Conservation (phyloP, 2,329 filamentous ascomycete species). For the Verruconis gallopava region DNA sequence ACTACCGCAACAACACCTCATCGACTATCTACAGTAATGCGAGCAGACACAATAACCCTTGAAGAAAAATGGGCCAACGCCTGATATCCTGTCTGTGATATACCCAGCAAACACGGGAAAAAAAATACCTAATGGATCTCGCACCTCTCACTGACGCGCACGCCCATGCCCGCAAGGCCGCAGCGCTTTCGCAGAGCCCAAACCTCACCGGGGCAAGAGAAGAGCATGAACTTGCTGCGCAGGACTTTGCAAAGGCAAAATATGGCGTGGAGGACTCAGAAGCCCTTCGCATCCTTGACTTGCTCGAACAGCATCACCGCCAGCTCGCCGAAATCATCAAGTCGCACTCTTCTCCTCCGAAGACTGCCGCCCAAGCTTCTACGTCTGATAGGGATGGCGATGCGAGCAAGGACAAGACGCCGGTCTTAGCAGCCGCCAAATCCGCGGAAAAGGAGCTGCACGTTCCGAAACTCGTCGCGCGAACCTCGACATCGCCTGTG, state of each 20-base stretch:
- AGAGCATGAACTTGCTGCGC: constrained; percentile 78
- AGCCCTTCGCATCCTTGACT: constrained; percentile 67
- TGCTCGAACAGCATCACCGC: constrained; percentile 80
- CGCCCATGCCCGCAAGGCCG: constrained; percentile 76
- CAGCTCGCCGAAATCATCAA: constrained; percentile 71
- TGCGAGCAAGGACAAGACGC: not conserved
- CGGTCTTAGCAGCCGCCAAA: not conserved
- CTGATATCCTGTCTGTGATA: too few species aligned
- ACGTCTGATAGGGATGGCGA: constrained; percentile 8
- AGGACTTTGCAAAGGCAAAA: constrained; percentile 77
- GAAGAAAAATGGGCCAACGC: too few species aligned
- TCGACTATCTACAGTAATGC: too few species aligned
- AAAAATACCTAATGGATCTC: constrained; percentile 45
- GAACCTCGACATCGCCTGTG: constrained; percentile 25
- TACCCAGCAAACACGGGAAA: constrained; percentile 11
- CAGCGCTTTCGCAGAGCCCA: constrained; percentile 50
- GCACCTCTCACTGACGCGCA: constrained; percentile 65
- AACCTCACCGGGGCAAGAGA: constrained; percentile 70
- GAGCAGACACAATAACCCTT: too few species aligned
- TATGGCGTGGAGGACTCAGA: constrained; percentile 51
- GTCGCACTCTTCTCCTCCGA: constrained; percentile 9
- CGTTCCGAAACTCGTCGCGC: constrained; percentile 12
- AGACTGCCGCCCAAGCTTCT: too few species aligned
- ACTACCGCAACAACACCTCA: too few species aligned
- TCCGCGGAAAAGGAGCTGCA: not conserved